These are phyloP conservation scores for Coelastrella sp. DNA, from an alignment of 139 green algal genomes.

Conservation along the genomic window DNA sequence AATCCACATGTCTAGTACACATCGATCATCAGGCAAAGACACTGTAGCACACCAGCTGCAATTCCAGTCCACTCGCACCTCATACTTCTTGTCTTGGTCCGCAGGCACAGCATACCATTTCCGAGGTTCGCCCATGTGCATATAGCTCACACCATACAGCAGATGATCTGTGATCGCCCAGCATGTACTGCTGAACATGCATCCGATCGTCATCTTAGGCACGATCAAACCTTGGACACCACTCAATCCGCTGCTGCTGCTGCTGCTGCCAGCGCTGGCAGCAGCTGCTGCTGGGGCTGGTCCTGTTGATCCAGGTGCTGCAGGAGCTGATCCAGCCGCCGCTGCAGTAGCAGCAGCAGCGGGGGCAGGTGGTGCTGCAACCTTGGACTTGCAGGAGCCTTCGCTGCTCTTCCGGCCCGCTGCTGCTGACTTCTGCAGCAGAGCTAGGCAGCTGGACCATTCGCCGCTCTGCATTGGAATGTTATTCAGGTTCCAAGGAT, in stretches of 20 bases:
- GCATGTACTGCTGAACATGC: conserved; percentile 81
- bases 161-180: conserved; percentile 93
- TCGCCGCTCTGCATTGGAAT: conserved; percentile 64
- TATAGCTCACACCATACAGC: conserved; percentile 93
- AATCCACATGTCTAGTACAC: not conserved
- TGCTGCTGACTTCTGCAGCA: conserved; percentile 61
- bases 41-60: not conserved
- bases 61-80: conserved; percentile 45
- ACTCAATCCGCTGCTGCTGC: not conserved
- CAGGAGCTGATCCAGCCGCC: not conserved
- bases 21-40: not conserved
- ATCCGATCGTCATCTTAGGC: conserved; percentile 86
- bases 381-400: not conserved
- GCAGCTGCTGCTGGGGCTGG: not conserved
- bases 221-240: conserved; percentile 47
- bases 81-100: conserved; percentile 62
- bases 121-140: conserved; percentile 82
- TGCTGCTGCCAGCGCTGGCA: conserved; percentile 47
- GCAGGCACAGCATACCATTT: conserved; percentile 81
- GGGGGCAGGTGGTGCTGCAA: not conserved
- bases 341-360: not conserved
- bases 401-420: not conserved
- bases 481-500: conserved; percentile 88
- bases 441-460: conserved; percentile 52
- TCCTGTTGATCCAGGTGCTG: not conserved